Conservation (phyloP, 2,329 filamentous ascomycete species). For the Venturia aucupariae region DNA sequence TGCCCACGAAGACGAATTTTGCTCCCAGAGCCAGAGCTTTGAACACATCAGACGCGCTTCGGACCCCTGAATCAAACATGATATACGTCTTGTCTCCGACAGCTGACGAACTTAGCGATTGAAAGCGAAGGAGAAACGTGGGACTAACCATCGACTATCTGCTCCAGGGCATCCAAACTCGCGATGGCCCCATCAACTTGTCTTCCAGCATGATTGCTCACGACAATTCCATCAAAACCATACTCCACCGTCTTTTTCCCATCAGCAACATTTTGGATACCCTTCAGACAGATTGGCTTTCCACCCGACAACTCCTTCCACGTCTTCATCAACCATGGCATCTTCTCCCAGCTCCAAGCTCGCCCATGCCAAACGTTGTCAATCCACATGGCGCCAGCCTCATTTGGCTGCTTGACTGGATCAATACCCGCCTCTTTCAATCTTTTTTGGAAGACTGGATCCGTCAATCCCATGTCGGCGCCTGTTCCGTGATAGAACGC, state of each 20-base stretch:
- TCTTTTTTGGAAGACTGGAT: constrained; percentile 50
- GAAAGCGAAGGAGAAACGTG: neutral
- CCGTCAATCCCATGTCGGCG: constrained; percentile 47
- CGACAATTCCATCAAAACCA: constrained; percentile 57
- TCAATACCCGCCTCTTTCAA: constrained; percentile 46
- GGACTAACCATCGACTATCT: constrained; percentile 40
- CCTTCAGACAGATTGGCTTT: constrained; percentile 56
- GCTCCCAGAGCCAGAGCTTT: constrained; percentile 54
- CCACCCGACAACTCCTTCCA: constrained; percentile 47
- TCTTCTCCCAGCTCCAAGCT: constrained; percentile 56
- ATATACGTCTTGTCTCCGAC: constrained; percentile 44
- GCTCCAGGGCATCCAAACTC: constrained; percentile 51
- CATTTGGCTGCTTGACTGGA: constrained; percentile 40
- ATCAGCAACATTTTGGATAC: constrained; percentile 59
- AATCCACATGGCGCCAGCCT: constrained; percentile 53
- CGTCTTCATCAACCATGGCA: constrained; percentile 53
- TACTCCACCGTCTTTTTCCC: constrained; percentile 50
- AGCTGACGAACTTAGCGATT: constrained; percentile 22
- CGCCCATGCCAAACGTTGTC: constrained; percentile 57
- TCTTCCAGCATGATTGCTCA: constrained; percentile 63
- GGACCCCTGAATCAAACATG: constrained; percentile 52
- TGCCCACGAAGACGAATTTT: constrained; percentile 52
- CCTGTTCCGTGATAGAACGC: constrained; percentile 54
- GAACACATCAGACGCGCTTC: constrained; percentile 48
- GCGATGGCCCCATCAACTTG: constrained; percentile 50